These are phyloP conservation scores for Stephanodiscus triporus DNA, from an alignment of 108 stramenopile species.

Conservation along the genomic window DNA sequence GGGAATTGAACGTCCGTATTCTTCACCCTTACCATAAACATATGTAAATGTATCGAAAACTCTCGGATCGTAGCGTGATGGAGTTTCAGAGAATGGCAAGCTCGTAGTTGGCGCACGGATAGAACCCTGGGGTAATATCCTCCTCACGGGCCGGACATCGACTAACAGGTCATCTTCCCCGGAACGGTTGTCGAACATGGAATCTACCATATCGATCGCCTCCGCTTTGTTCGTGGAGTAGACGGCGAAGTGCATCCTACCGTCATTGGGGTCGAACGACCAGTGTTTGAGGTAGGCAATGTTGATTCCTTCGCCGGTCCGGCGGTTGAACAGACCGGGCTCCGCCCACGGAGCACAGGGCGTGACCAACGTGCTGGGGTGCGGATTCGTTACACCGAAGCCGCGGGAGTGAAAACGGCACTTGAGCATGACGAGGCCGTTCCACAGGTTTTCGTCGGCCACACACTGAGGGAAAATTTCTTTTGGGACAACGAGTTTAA, in stretches of 20 bases:
- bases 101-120: not conserved
- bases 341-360: slow-evolving; percentile 1
- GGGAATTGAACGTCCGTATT: not conserved
- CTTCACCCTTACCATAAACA: slow-evolving; percentile 21
- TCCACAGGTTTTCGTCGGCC: not conserved
- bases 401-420: not conserved
- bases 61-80: slow-evolving; percentile 10
- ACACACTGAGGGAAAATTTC: not conserved
- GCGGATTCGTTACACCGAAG: slow-evolving; percentile 1
- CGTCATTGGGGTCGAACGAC: not conserved
- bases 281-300: slow-evolving; percentile 10
- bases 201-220: slow-evolving; percentile 12
- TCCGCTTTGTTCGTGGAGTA: not conserved
- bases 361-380: not conserved
- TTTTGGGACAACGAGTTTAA: not conserved
- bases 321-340: not conserved
- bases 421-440: not conserved
- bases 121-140: not conserved
- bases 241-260: slow-evolving; percentile 14
- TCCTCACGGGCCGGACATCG: not conserved
- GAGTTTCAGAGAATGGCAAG: not conserved
- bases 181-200: slow-evolving; percentile 9
- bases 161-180: not conserved
- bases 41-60: slow-evolving; percentile 10
- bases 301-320: not conserved